phyloP scores from a whole-genome alignment of 106 monocot species.

The Apostasia ramifera region DNA sequence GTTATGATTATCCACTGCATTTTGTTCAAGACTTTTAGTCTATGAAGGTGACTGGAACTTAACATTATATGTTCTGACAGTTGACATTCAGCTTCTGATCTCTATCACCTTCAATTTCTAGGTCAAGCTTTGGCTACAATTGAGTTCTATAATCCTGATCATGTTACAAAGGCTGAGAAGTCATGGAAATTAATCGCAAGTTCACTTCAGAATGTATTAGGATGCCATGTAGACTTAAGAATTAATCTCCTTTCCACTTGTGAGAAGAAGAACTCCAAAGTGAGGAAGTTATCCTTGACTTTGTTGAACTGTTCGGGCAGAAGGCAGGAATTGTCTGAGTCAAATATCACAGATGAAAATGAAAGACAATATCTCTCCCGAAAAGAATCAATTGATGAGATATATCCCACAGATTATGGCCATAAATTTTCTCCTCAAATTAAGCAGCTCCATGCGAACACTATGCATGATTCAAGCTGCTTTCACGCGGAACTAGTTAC shows the following conservation, averaged over 20 bases:
- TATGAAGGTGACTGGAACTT: no score
- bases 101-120: constrained; percentile 18
- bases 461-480: neutral
- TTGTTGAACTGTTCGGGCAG: constrained; percentile 73
- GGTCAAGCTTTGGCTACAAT: constrained; percentile 80
- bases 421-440: constrained; percentile 22
- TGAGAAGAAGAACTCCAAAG: constrained; percentile 22
- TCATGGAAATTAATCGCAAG: constrained; percentile 62
- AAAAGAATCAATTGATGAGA: constrained; percentile 25
- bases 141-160: constrained; percentile 57
- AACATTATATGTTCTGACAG: no score
- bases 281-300: constrained; percentile 57
- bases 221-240: constrained; percentile 64
- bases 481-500: constrained; percentile 18
- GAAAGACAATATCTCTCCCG: constrained; percentile 25
- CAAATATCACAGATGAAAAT: constrained; percentile 39
- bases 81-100: neutral
- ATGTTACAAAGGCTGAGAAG: constrained; percentile 66
- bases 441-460: constrained; percentile 14
- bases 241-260: constrained; percentile 41
- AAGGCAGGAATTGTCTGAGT: constrained; percentile 42
- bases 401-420: constrained; percentile 18
- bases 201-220: constrained; percentile 64
- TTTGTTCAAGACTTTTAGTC: no score
- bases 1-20: no score